Evolutionary conservation across 2,329 filamentous ascomycete species (phyloP).

Genomic region (Parastagonospora nodorum): DNA sequence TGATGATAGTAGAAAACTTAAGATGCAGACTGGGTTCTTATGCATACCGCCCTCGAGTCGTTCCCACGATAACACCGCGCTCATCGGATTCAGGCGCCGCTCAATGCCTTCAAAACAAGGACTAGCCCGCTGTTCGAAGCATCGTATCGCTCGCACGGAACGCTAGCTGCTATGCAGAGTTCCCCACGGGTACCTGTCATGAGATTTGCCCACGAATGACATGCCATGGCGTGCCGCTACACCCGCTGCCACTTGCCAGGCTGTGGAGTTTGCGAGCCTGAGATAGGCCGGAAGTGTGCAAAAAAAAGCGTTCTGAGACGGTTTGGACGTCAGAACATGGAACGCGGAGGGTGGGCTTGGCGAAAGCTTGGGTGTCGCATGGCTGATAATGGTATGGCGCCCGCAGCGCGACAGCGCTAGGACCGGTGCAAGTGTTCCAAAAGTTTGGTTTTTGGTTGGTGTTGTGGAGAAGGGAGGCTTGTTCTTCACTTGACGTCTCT

Average conservation of each 20-base stretch:
- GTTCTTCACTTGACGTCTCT: neutral
- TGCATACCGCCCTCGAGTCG: conserved; percentile 3
- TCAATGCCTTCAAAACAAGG: conserved; percentile 18
- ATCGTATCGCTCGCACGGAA: neutral
- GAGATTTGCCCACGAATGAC: conserved; percentile 19
- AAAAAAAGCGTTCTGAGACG: conserved; percentile 23
- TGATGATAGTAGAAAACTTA: conserved; percentile 26
- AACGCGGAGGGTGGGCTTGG: conserved; percentile 24
- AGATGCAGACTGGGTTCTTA: conserved; percentile 13
- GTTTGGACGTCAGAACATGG: conserved; percentile 18
- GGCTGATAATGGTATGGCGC: conserved; percentile 2
- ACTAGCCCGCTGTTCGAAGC: too few relatives aligned
- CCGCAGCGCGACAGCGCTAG: neutral
- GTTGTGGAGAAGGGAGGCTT: neutral
- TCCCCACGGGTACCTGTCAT: conserved; percentile 1
- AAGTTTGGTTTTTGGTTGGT: neutral
- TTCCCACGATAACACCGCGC: neutral
- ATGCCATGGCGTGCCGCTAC: conserved; percentile 7
- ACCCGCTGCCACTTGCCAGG: conserved; percentile 20
- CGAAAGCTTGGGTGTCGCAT: conserved; percentile 23
- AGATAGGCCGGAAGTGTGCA: conserved; percentile 3
- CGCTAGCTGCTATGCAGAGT: conserved; percentile 14
- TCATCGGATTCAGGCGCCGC: conserved; percentile 10
- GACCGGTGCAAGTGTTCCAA: neutral
- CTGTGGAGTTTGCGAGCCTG: conserved; percentile 7